phyloP scores from a whole-genome alignment of 805 yeast species.

The Metschnikowia peoriensis region DNA sequence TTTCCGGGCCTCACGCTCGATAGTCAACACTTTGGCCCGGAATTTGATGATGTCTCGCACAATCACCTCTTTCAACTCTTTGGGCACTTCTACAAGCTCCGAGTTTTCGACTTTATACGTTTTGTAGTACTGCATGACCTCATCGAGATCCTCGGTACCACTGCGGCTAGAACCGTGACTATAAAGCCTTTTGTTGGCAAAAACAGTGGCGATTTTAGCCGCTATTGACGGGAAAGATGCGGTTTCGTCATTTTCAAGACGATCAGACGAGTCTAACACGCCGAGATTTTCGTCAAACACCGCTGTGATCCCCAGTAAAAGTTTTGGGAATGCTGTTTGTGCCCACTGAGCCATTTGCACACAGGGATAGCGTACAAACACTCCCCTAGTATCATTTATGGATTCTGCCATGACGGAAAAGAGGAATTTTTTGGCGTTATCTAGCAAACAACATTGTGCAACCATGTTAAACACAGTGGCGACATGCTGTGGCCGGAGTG shows the following conservation, averaged over 20 bases:
- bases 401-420: constrained; percentile 33
- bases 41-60: constrained; percentile 54
- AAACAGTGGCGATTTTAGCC: constrained; percentile 4
- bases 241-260: background rate
- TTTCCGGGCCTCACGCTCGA: constrained; percentile 52
- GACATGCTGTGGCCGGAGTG: constrained; percentile 25
- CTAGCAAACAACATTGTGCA: constrained; percentile 9
- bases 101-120: constrained; percentile 54
- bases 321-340: background rate
- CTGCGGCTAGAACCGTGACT: constrained; percentile 19
- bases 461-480: constrained; percentile 32
- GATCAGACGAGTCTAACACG: background rate
- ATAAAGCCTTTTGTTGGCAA: constrained; percentile 22
- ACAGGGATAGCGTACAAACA: constrained; percentile 32
- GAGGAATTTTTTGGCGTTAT: constrained; percentile 15
- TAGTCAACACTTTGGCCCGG: constrained; percentile 50
- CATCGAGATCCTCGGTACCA: constrained; percentile 37
- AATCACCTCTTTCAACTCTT: constrained; percentile 50
- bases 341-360: constrained; percentile 19
- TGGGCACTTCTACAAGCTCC: constrained; percentile 58
- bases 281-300: constrained; percentile 10
- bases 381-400: constrained; percentile 32
- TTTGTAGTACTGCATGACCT: constrained; percentile 33
- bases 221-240: background rate
- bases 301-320: constrained; percentile 5